Percentiles rank a stretch among this genome's conserved stretches.
Conservation (phyloP, 164 flowering plant genomes). For the Houttuynia cordata region DNA sequence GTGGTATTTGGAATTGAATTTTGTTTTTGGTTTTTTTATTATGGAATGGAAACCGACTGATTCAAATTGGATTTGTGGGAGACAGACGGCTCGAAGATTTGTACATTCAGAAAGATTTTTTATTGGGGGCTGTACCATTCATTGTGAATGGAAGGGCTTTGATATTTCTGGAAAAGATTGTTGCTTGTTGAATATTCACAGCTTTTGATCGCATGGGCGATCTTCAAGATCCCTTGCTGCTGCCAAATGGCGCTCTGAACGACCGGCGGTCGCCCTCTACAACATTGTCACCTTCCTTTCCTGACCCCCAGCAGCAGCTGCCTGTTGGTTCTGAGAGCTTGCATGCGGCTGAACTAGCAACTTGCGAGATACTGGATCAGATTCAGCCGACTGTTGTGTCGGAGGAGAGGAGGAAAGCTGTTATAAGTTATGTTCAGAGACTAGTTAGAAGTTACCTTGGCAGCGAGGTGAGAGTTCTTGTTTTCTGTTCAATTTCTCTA, state of each 20-base stretch:
- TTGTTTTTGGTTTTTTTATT: too few species aligned
- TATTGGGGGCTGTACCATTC: too few species aligned
- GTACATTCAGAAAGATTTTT: too few species aligned
- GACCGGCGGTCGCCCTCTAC: slow-evolving; percentile 1
- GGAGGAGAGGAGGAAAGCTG: slow-evolving; percentile 49
- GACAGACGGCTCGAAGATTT: too few species aligned
- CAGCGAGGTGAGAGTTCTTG: slow-evolving; percentile 39
- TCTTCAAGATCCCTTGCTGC: slow-evolving; percentile 14
- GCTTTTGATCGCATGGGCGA: slow-evolving; percentile 26
- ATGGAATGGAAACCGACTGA: too few species aligned
- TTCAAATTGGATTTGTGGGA: too few species aligned
- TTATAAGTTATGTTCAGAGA: slow-evolving; percentile 58
- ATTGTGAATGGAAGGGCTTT: not conserved
- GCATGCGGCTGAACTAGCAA: slow-evolving; percentile 22
- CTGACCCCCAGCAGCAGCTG: slow-evolving; percentile 13
- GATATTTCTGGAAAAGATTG: not conserved
- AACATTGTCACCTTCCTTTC: not conserved
- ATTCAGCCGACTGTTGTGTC: slow-evolving; percentile 23
- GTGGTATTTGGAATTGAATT: too few species aligned
- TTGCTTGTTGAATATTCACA: not conserved
- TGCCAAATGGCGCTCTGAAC: slow-evolving; percentile 15
- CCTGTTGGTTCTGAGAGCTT: slow-evolving; percentile 19
- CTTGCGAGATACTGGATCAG: slow-evolving; percentile 13
- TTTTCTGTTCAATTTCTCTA: too few species aligned
- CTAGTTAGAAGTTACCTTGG: slow-evolving; percentile 34